These are phyloP conservation scores for Houttuynia cordata DNA, from an alignment of 164 flowering plant genomes.

Conservation along the genomic window DNA sequence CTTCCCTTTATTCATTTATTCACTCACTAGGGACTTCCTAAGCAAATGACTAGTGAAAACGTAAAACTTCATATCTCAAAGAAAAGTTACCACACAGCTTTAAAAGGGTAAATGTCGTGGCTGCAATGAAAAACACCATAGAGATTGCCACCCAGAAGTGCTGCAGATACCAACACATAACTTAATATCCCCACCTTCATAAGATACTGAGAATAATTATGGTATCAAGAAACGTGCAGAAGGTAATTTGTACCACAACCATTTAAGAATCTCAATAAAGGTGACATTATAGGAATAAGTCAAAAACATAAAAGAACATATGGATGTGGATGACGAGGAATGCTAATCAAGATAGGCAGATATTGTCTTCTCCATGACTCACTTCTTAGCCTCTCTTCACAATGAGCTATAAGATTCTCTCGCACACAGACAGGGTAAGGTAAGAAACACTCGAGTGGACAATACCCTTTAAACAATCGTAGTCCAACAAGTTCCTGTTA, in stretches of 20 bases:
- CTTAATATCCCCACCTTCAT: neutral
- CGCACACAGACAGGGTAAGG: neutral
- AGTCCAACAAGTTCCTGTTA: neutral
- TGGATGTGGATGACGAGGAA: too few species aligned
- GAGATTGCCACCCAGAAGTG: conserved; percentile 72
- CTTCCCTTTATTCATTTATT: too few species aligned
- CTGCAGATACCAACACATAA: conserved; percentile 15
- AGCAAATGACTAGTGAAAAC: neutral
- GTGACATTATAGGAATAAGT: too few species aligned
- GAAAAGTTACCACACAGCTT: conserved; percentile 49
- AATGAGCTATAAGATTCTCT: too few species aligned
- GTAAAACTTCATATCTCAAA: neutral
- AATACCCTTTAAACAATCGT: neutral
- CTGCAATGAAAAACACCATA: conserved; percentile 61
- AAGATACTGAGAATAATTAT: neutral
- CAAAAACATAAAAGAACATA: too few species aligned
- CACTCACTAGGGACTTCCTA: too few species aligned
- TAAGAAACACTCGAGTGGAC: neutral
- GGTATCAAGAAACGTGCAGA: neutral
- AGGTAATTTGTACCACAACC: neutral
- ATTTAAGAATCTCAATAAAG: too few species aligned
- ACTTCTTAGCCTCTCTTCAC: too few species aligned
- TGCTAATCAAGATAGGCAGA: too few species aligned
- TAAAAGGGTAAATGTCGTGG: conserved; percentile 52
- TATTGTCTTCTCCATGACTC: too few species aligned